Evolutionary conservation across 148 eudicot species (phyloP).

Genomic region (Amaranthus cruentus): DNA sequence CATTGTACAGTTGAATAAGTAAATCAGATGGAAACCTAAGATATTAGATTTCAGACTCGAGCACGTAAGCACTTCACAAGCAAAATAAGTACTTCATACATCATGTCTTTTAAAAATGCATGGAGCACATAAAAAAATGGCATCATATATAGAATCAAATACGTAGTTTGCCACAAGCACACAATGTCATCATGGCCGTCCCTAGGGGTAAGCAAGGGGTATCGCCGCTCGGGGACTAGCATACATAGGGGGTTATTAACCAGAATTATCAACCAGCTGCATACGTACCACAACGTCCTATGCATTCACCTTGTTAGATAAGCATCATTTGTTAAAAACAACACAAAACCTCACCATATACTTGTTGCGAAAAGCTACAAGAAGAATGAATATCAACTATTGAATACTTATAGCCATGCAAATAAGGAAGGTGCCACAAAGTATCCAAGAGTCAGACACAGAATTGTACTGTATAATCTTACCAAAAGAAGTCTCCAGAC

Average conservation of each 20-base stretch:
- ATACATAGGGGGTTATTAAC: neutral
- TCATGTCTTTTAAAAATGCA: neutral
- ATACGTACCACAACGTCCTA: neutral
- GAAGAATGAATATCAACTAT: too few species aligned
- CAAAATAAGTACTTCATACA: neutral
- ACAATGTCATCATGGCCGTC: neutral
- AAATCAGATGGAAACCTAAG: neutral
- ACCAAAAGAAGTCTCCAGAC: conserved; percentile 97
- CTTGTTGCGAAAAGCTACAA: neutral
- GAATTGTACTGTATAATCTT: conserved; percentile 18
- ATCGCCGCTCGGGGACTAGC: too few species aligned
- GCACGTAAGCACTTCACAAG: neutral
- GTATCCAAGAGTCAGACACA: neutral
- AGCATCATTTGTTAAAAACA: too few species aligned
- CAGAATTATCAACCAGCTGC: neutral
- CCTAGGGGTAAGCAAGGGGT: too few species aligned
- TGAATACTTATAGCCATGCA: neutral
- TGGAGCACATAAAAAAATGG: neutral
- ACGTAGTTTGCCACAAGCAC: neutral
- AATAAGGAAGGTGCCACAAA: neutral
- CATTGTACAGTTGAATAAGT: conserved; percentile 7
- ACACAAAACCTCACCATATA: neutral
- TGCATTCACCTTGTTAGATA: too few species aligned
- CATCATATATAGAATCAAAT: neutral
- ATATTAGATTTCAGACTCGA: neutral